Conservation (phyloP, 345 rosid genomes). For the Laguncularia racemosa region DNA sequence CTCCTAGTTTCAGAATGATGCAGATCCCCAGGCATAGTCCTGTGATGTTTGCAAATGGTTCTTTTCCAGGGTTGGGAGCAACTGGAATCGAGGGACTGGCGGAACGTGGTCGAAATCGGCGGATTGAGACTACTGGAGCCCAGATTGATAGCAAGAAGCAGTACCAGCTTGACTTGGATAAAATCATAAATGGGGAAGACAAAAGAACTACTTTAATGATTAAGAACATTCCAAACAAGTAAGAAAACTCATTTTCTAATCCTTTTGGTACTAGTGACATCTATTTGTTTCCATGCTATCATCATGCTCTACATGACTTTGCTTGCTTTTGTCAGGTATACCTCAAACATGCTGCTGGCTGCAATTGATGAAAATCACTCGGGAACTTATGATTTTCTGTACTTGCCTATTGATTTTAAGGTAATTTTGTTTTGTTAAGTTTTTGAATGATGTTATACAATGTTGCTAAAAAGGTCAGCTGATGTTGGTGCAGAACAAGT, state of each 20-base stretch:
- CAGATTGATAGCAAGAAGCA: conserved; percentile 60
- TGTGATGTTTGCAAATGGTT: conserved; percentile 41
- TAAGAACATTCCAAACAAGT: conserved; percentile 97
- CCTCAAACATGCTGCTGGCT: conserved; percentile 92
- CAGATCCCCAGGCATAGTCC: conserved; percentile 43
- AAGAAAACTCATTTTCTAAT: conserved; percentile 16
- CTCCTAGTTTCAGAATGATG: conserved; percentile 49
- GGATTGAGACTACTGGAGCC: conserved; percentile 35
- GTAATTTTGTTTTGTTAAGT: conserved; percentile 21
- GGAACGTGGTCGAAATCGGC: conserved; percentile 42
- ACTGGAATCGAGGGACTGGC: conserved; percentile 36
- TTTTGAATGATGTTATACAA: conserved; percentile 2
- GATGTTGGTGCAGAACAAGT: conserved; percentile 70
- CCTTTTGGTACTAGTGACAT: too few species aligned
- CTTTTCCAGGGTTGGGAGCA: conserved; percentile 39
- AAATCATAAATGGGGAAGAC: conserved; percentile 71
- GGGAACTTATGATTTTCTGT: conserved; percentile 86
- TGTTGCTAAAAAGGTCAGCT: conserved; percentile 10
- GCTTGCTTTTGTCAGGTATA: conserved; percentile 49
- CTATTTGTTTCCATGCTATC: background rate
- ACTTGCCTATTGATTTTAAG: conserved; percentile 92
- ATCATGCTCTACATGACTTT: conserved; percentile 7
- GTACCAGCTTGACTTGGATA: conserved; percentile 85
- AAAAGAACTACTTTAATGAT: conserved; percentile 83
- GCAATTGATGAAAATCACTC: conserved; percentile 80